Evolutionary conservation across 2,329 filamentous ascomycete species (phyloP).

Genomic region (Ceratocystis colombiana): DNA sequence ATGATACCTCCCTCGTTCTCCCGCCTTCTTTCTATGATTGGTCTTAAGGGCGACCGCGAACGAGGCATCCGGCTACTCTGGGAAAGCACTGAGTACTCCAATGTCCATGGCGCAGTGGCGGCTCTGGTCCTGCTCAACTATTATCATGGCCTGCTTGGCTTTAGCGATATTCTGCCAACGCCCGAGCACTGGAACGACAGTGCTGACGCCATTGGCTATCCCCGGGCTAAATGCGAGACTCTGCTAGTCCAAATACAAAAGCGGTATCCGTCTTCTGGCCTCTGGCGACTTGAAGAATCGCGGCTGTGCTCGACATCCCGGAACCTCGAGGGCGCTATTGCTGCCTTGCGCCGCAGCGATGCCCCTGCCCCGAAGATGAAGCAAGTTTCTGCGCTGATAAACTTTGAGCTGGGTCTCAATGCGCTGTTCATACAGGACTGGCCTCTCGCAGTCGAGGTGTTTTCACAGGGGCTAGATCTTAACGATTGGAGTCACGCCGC

Average conservation of each 20-base stretch:
- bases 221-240: constrained; percentile 53
- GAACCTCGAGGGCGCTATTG: constrained; percentile 56
- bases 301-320: constrained; percentile 60
- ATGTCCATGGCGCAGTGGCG: constrained; percentile 86
- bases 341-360: constrained; percentile 43
- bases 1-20: constrained; percentile 86
- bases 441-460: constrained; percentile 59
- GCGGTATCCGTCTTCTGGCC: constrained; percentile 67
- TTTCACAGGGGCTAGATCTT: constrained; percentile 62
- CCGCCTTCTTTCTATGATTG: constrained; percentile 76
- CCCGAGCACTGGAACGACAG: constrained; percentile 45
- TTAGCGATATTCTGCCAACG: constrained; percentile 74
- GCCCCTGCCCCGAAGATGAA: constrained; percentile 63
- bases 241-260: constrained; percentile 64
- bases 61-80: constrained; percentile 78
- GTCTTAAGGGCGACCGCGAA: constrained; percentile 80
- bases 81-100: constrained; percentile 74
- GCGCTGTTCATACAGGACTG: constrained; percentile 73
- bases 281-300: constrained; percentile 86
- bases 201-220: constrained; percentile 59
- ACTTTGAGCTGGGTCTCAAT: constrained; percentile 73
- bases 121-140: constrained; percentile 72
- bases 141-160: constrained; percentile 77
- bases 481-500: constrained; percentile 87
- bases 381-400: constrained; percentile 74